phyloP scores from a whole-genome alignment of 2,329 filamentous ascomycete species.

The Pleomassaria siparia region DNA sequence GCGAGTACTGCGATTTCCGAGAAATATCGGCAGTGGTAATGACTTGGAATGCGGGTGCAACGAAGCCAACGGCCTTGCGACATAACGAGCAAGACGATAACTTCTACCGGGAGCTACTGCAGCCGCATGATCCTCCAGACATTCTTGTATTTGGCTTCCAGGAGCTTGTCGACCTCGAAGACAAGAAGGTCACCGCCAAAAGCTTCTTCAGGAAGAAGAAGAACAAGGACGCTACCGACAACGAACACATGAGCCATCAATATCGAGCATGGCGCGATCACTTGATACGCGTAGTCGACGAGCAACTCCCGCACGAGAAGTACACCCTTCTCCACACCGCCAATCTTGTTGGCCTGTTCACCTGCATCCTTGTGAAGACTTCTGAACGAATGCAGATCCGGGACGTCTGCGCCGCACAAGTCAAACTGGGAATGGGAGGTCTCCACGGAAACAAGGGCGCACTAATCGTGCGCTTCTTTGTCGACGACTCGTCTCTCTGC shows the following conservation, averaged over 20 bases:
- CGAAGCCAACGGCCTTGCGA: constrained; percentile 80
- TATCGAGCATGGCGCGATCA: constrained; percentile 97
- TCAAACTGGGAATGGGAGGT: constrained; percentile 96
- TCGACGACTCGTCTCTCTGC: constrained; percentile 93
- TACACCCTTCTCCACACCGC: constrained; percentile 88
- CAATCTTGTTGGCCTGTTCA: constrained; percentile 91
- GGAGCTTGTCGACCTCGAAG: constrained; percentile 95
- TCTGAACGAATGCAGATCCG: constrained; percentile 74
- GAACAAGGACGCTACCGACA: constrained; percentile 80
- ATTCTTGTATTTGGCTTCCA: constrained; percentile 96
- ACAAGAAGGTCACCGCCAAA: constrained; percentile 97
- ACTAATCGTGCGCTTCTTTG: constrained; percentile 83
- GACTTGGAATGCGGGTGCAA: constrained; percentile 98
- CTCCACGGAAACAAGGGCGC: constrained; percentile 96
- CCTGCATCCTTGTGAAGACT: constrained; percentile 89
- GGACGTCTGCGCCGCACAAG: constrained; percentile 75
- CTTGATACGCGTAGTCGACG: constrained; percentile 77
- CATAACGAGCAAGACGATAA: constrained; percentile 68
- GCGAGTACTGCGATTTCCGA: constrained; percentile 81
- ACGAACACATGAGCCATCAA: constrained; percentile 92
- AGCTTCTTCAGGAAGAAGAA: constrained; percentile 77
- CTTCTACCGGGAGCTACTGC: constrained; percentile 80
- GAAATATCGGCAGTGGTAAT: constrained; percentile 78
- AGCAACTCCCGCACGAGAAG: constrained; percentile 74
- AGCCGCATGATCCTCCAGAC: constrained; percentile 76